A percentile compares a stretch with the other conserved stretches of the same genome.
Evolutionary conservation across 441 rosid genomes (phyloP).

Genomic region (Syzygium malaccense): DNA sequence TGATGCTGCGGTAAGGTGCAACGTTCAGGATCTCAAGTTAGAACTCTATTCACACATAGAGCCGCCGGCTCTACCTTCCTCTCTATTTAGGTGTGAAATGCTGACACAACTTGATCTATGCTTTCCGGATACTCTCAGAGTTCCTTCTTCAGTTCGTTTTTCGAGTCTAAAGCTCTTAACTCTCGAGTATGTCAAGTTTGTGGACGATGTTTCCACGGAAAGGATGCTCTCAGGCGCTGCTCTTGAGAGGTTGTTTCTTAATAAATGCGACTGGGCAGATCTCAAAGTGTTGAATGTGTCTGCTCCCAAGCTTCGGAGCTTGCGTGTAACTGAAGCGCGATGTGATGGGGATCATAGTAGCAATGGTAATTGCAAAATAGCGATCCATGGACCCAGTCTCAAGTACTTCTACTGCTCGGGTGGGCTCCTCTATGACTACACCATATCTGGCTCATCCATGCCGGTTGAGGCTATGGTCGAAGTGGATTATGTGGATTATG

Average conservation of each 20-base stretch:
- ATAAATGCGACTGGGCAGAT: not conserved
- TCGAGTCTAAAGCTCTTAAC: not conserved
- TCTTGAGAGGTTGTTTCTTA: not conserved
- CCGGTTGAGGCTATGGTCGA: not conserved
- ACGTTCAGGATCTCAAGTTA: not conserved
- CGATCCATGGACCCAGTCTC: not conserved
- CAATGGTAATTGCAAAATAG: too few species aligned
- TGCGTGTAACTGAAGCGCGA: not conserved
- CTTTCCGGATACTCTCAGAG: not conserved
- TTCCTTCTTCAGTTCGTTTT: not conserved
- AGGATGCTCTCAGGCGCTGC: not conserved
- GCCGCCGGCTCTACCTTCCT: not conserved
- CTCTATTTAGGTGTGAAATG: not conserved
- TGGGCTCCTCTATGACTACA: not conserved
- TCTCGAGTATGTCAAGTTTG: not conserved
- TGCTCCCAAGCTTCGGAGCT: not conserved
- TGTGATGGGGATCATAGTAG: not conserved
- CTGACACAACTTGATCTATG: not conserved
- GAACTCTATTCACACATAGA: not conserved
- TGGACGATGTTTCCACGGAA: not conserved
- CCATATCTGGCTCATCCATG: not conserved
- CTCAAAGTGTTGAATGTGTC: not conserved
- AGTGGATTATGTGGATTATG: too few species aligned
- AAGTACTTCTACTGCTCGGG: not conserved
- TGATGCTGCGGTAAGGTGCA: not conserved